Percentiles rank a stretch among this genome's conserved stretches.
Conservation (phyloP, 108 stramenopile genomes). For the Aurantiochytrium sp. region DNA sequence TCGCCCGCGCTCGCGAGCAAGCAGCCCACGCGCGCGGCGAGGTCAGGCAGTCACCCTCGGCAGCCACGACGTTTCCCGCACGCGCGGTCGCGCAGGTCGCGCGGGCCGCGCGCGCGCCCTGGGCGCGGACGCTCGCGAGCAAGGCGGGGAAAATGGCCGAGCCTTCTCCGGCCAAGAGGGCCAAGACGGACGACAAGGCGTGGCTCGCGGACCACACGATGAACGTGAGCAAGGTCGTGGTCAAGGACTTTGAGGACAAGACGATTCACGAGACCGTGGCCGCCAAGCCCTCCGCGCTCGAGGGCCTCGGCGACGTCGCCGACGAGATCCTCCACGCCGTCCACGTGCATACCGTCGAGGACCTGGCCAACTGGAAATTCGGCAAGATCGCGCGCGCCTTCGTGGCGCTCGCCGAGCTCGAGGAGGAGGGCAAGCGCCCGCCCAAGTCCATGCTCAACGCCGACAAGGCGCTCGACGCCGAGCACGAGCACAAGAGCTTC, state of each 20-base stretch:
- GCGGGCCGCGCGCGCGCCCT: no score
- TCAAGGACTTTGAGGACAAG: neutral
- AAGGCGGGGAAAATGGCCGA: neutral
- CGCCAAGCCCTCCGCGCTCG: neutral
- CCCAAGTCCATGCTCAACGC: slow-evolving; percentile 41
- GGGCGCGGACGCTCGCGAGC: no score
- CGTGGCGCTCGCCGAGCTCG: slow-evolving; percentile 40
- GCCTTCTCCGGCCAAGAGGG: neutral
- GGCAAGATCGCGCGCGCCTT: slow-evolving; percentile 44
- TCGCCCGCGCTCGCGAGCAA: no score
- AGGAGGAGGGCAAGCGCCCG: slow-evolving; percentile 30
- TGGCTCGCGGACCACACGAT: neutral
- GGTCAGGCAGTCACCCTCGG: no score
- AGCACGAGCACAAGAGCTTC: slow-evolving; percentile 45
- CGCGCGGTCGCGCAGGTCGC: no score
- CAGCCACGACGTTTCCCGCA: no score
- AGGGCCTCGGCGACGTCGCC: slow-evolving; percentile 10
- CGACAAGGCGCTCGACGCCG: slow-evolving; percentile 55
- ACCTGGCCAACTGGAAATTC: slow-evolving; percentile 54
- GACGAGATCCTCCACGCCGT: slow-evolving; percentile 16
- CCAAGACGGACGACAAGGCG: neutral
- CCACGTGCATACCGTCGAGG: slow-evolving; percentile 35
- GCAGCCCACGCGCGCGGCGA: no score
- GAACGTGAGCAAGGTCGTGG: neutral
- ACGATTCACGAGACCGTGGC: neutral